A percentile compares a stretch with the other conserved stretches of the same genome.
phyloP scores from a whole-genome alignment of 768 basidiomycete genomes.

The Mycena vulgaris region DNA sequence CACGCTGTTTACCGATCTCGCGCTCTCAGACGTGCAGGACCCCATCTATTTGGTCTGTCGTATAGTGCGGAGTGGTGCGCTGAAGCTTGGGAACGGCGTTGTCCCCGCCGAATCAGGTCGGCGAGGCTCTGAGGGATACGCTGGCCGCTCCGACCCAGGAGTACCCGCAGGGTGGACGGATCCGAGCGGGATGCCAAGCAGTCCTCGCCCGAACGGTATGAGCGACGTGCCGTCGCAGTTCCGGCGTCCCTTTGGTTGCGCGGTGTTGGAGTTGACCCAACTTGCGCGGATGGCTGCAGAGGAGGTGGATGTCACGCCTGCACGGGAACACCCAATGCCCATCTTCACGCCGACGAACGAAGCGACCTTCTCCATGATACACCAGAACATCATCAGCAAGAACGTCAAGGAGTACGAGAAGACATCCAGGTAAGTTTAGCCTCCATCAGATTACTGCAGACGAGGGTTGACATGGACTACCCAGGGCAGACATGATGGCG shows the following conservation, averaged over 20 bases:
- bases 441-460: neutral
- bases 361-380: slow-evolving; percentile 90
- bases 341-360: slow-evolving; percentile 91
- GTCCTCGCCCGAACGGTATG: slow-evolving; percentile 45
- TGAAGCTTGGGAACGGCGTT: slow-evolving; percentile 78
- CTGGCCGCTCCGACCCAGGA: slow-evolving; percentile 26
- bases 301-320: slow-evolving; percentile 71
- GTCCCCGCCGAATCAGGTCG: slow-evolving; percentile 58
- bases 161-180: slow-evolving; percentile 19
- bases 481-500: slow-evolving; percentile 89
- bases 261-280: slow-evolving; percentile 89
- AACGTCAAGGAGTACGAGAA: slow-evolving; percentile 88
- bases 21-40: slow-evolving; percentile 87
- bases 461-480: slow-evolving; percentile 20
- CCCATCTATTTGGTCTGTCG: slow-evolving; percentile 92
- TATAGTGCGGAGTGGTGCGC: slow-evolving; percentile 88
- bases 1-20: slow-evolving; percentile 93
- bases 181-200: slow-evolving; percentile 27
- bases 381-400: slow-evolving; percentile 92
- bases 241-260: slow-evolving; percentile 96
- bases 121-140: slow-evolving; percentile 68
- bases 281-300: slow-evolving; percentile 78
- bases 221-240: slow-evolving; percentile 65
- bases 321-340: slow-evolving; percentile 87
- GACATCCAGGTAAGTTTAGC: slow-evolving; percentile 73